These are phyloP conservation scores for Gossypioides kirkii DNA, from an alignment of 345 rosid genomes.

Conservation along the genomic window DNA sequence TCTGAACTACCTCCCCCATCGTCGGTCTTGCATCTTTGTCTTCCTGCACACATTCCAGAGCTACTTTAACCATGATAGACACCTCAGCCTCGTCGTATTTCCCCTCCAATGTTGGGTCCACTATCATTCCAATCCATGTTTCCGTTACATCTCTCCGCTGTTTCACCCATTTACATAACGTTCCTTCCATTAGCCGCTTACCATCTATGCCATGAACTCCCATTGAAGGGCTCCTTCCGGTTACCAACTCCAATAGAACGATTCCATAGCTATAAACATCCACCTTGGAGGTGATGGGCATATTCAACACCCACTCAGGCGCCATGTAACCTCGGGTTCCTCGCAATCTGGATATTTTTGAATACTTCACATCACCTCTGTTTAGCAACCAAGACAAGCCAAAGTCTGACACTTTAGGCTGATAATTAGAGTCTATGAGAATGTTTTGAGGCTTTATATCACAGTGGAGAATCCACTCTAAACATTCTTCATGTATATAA, in stretches of 20 bases:
- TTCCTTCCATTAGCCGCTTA: neutral
- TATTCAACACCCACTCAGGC: slow-evolving; percentile 23
- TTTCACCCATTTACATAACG: neutral
- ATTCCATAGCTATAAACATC: slow-evolving; percentile 40
- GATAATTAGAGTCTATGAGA: neutral
- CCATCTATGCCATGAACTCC: neutral
- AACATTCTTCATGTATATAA: neutral
- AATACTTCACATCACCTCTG: neutral
- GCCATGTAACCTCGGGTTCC: slow-evolving; percentile 32
- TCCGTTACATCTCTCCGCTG: neutral
- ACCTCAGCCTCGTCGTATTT: slow-evolving; percentile 5
- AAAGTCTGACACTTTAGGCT: neutral
- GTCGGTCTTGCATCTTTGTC: slow-evolving; percentile 25
- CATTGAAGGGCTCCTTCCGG: neutral
- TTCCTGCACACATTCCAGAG: slow-evolving; percentile 22
- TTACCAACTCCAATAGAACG: slow-evolving; percentile 33
- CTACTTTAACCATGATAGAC: slow-evolving; percentile 18
- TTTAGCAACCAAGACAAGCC: slow-evolving; percentile 1
- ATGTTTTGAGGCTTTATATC: neutral
- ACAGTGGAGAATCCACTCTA: neutral
- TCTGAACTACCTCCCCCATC: slow-evolving; percentile 28
- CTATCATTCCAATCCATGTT: slow-evolving; percentile 13
- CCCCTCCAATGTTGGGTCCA: slow-evolving; percentile 16
- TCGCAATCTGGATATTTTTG: slow-evolving; percentile 13
- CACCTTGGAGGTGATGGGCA: slow-evolving; percentile 34